Base-by-base conservation (phyloP, 371 early-diverging fungal species). In the Actinomucor elegans region DNA sequence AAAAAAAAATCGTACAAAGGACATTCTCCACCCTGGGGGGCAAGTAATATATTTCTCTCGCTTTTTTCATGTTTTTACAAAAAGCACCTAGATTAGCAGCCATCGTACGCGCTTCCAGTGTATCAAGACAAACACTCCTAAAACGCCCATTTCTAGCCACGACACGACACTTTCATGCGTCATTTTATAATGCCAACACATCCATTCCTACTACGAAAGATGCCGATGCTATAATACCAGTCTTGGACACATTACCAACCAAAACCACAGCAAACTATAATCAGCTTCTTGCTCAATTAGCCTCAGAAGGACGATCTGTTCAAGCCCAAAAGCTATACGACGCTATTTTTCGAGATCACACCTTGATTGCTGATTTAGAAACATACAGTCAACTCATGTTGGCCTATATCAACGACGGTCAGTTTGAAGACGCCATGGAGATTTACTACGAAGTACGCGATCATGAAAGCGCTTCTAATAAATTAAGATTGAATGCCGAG, bases 281-380 rank as follows among this genome's bases (percentile, higher is more conserved):
- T 48, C 60, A 34, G 2, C 26, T 78, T 8, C 31, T 78, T 29
- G 51, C 51, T 23, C 48, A 65, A 9, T 27, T 78, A 10, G 73
- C 75, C 0, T 49, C 35, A 18, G 17, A 57, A n/a, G 79, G 75
- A 2, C 44, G 69, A 18, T 59, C 73, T 10, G 55, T 26, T 11
- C 60, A 63, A 50, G 79, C 79, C 40, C 73, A 78, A 52, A 45
- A 38, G 4, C 17, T 73, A 14, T 78, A 70, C 42, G 73, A 78
- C 34, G 17, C 36, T 8, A 42, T 69, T 18, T 69, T 78, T 54
- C 55, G 69, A 51, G n/a, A 64, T 40, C 43, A 58, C 18, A 31
- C 33, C 7, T 12, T 46, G 1, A 42, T 52, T 7, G 64, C 79
- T 1, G 63, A 70, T 20, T 52, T 70, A 5, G 48, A 55, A 1